Conservation (phyloP, 2,329 filamentous ascomycete species). For the Penicillium nordicum region DNA sequence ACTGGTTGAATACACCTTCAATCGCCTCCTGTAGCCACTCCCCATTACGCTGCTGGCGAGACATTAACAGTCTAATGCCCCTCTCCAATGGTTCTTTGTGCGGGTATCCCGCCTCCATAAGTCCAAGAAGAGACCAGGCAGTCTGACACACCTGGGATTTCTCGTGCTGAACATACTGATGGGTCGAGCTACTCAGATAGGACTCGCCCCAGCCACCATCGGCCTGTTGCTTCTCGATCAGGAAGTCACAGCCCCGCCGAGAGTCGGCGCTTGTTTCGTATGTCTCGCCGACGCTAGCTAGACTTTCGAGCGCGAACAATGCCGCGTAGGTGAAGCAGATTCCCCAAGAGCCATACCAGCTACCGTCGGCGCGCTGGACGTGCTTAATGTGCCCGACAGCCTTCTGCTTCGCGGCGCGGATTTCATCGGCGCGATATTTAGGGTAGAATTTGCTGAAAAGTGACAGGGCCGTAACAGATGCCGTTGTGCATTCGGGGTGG, state of each 20-base stretch:
- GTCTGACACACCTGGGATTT: slow-evolving; percentile 91
- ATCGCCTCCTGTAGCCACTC: slow-evolving; percentile 96
- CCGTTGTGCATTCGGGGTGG: slow-evolving; percentile 96
- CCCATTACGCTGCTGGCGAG: slow-evolving; percentile 78
- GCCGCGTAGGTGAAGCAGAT: slow-evolving; percentile 97
- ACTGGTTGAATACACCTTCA: slow-evolving; percentile 98
- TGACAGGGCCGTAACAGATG: slow-evolving; percentile 81
- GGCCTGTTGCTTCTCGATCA: slow-evolving; percentile 75
- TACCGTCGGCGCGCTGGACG: slow-evolving; percentile 75
- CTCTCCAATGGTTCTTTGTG: slow-evolving; percentile 67
- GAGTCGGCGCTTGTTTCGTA: slow-evolving; percentile 70
- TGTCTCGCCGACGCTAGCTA: slow-evolving; percentile 76
- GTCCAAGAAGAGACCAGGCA: slow-evolving; percentile 78
- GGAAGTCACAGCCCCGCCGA: slow-evolving; percentile 75
- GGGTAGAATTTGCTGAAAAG: slow-evolving; percentile 80
- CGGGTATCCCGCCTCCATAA: slow-evolving; percentile 80
- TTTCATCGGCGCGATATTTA: slow-evolving; percentile 72
- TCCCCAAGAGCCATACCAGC: slow-evolving; percentile 97
- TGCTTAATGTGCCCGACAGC: slow-evolving; percentile 80
- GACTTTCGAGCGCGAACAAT: slow-evolving; percentile 91
- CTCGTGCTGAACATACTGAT: slow-evolving; percentile 70
- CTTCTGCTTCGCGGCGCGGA: slow-evolving; percentile 66
- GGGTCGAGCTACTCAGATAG: slow-evolving; percentile 78
- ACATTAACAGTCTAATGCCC: slow-evolving; percentile 78
- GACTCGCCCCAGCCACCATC: slow-evolving; percentile 98